Conservation (phyloP, 192 early-diverging fungal species). For the Coemansia sp. region DNA sequence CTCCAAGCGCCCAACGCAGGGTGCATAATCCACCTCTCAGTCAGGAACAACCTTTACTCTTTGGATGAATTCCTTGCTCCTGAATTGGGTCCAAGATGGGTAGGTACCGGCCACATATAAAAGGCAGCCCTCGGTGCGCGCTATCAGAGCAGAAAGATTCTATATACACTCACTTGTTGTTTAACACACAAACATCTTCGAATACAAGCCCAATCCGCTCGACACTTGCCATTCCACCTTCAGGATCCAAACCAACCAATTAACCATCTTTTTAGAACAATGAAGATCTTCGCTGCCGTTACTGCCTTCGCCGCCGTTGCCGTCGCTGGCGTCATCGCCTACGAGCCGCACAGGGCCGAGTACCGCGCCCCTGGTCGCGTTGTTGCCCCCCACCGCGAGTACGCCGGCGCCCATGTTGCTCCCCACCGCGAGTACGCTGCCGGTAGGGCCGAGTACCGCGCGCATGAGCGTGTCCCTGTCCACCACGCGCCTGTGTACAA, state of each 20-base stretch:
- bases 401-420: constrained; percentile 14
- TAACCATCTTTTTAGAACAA: constrained; percentile 12
- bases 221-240: neutral
- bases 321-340: constrained; percentile 26
- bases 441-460: constrained; percentile 13
- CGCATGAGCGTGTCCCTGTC: constrained; percentile 2
- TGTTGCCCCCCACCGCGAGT: constrained; percentile 15
- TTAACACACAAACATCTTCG: neutral
- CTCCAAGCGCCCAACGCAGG: neutral
- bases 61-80: neutral
- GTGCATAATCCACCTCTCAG: neutral
- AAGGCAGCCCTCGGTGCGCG: neutral
- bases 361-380: constrained; percentile 14
- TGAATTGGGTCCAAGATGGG: neutral
- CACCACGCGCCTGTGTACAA: constrained; percentile 22
- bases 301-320: constrained; percentile 29
- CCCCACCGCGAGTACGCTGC: constrained; percentile 11
- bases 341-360: constrained; percentile 25
- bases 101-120: neutral
- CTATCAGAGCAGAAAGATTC: constrained; percentile 1
- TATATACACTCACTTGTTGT: constrained; percentile 6
- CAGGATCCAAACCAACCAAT: neutral
- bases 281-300: constrained; percentile 37
- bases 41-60: neutral
- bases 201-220: neutral